Conservation (phyloP, 495 filamentous ascomycete species). For the Elasticomyces elasticus region DNA sequence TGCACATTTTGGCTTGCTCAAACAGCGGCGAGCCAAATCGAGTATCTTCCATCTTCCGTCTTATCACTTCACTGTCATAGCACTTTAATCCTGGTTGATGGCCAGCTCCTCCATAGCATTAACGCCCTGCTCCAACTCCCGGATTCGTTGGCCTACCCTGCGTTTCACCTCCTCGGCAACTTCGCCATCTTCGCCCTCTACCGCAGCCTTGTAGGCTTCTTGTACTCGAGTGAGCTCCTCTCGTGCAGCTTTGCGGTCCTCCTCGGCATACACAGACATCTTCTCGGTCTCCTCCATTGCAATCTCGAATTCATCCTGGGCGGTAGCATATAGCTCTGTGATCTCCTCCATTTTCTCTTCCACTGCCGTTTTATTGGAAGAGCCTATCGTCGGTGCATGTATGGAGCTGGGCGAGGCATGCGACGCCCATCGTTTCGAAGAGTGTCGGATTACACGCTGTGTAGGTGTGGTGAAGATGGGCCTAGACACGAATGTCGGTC, state of each 20-base stretch:
- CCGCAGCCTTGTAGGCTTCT: slow-evolving; percentile 36
- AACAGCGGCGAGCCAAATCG: neutral
- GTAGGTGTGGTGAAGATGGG: neutral
- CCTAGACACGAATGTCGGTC: neutral
- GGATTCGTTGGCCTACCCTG: slow-evolving; percentile 40
- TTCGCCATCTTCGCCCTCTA: slow-evolving; percentile 27
- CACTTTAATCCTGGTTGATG: slow-evolving; percentile 22
- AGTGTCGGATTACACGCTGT: neutral
- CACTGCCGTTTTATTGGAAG: slow-evolving; percentile 25
- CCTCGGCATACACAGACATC: slow-evolving; percentile 43
- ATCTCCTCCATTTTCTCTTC: slow-evolving; percentile 38
- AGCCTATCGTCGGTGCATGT: slow-evolving; percentile 6
- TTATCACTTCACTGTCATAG: neutral
- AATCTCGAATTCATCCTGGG: slow-evolving; percentile 48
- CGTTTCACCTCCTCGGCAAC: slow-evolving; percentile 42
- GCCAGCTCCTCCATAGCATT: slow-evolving; percentile 40
- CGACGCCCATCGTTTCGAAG: slow-evolving; percentile 9
- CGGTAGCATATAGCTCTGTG: slow-evolving; percentile 39
- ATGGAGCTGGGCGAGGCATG: slow-evolving; percentile 1
- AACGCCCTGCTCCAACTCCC: slow-evolving; percentile 46
- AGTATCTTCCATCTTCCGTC: neutral
- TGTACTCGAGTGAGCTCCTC: slow-evolving; percentile 43
- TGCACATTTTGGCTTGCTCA: neutral
- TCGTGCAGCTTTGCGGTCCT: slow-evolving; percentile 43
- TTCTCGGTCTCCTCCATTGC: slow-evolving; percentile 47